Conservation (phyloP, 2,329 filamentous ascomycete genomes). For the Phaeosphaeriaceae sp. region DNA sequence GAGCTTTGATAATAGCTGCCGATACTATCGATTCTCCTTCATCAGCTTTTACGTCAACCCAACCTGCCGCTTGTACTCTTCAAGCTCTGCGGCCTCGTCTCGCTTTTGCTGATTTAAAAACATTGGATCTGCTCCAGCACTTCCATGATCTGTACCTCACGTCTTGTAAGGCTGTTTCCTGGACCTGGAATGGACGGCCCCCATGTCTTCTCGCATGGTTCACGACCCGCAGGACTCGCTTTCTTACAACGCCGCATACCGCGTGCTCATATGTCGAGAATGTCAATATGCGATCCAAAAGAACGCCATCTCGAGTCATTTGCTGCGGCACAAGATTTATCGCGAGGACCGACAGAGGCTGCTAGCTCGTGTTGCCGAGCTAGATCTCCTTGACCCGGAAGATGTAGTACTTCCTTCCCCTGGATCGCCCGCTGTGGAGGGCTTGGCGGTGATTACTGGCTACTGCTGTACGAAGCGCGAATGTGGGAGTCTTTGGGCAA, state of each 20-base stretch:
- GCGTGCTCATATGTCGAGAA: slow-evolving; percentile 45
- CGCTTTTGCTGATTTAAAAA: no score
- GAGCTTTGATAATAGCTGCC: no score
- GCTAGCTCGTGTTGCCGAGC: slow-evolving; percentile 27
- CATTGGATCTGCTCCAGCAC: no score
- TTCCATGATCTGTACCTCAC: no score
- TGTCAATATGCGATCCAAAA: slow-evolving; percentile 51
- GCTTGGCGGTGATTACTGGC: slow-evolving; percentile 38
- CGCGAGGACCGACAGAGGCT: slow-evolving; percentile 39
- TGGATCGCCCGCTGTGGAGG: not conserved
- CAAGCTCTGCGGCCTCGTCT: no score
- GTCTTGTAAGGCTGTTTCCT: no score
- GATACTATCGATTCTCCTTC: no score
- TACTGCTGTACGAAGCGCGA: slow-evolving; percentile 32
- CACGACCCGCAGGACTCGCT: slow-evolving; percentile 18
- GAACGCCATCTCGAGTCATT: slow-evolving; percentile 45
- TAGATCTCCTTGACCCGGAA: slow-evolving; percentile 42
- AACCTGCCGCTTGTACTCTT: no score
- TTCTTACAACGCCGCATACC: slow-evolving; percentile 26
- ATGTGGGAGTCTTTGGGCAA: slow-evolving; percentile 43
- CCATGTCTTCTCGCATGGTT: not conserved
- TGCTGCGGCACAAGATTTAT: slow-evolving; percentile 50
- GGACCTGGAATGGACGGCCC: not conserved
- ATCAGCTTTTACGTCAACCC: no score
- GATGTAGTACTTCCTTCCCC: slow-evolving; percentile 32